These are phyloP conservation scores for Amanita subjunquillea DNA, from an alignment of 768 basidiomycete species.

Conservation along the genomic window DNA sequence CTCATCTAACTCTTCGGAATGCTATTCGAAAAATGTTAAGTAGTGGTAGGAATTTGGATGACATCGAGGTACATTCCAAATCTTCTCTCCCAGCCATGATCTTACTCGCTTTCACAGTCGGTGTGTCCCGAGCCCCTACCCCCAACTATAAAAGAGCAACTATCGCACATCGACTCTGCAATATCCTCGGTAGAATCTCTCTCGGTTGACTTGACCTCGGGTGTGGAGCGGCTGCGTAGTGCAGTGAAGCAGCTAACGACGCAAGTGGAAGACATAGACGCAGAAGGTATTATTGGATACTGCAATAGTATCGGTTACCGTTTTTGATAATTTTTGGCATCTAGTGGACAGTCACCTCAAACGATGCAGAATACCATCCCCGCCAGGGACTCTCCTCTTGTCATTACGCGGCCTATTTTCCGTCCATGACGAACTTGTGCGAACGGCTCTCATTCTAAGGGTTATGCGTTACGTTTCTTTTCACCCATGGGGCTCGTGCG, in stretches of 20 bases:
- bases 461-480: slow-evolving; percentile 65
- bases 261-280: slow-evolving; percentile 29
- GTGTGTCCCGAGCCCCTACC: slow-evolving; percentile 15
- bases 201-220: slow-evolving; percentile 21
- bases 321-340: background rate
- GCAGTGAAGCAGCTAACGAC: slow-evolving; percentile 25
- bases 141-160: slow-evolving; percentile 17
- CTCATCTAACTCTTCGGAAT: slow-evolving; percentile 63
- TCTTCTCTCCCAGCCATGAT: background rate
- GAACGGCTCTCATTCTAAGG: slow-evolving; percentile 35
- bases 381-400: slow-evolving; percentile 39
- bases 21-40: slow-evolving; percentile 44
- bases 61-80: slow-evolving; percentile 10
- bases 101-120: background rate
- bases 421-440: slow-evolving; percentile 25
- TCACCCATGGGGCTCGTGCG: slow-evolving; percentile 66
- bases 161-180: slow-evolving; percentile 22
- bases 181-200: slow-evolving; percentile 18
- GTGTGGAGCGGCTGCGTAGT: slow-evolving; percentile 25
- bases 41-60: slow-evolving; percentile 6
- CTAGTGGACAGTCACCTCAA: slow-evolving; percentile 33
- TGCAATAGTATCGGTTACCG: background rate
- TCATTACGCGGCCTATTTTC: slow-evolving; percentile 22
- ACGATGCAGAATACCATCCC: slow-evolving; percentile 29
- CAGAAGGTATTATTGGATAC: slow-evolving; percentile 26